Evolutionary conservation across 2,329 filamentous ascomycete species (phyloP).

Genomic region (Lachnellula suecica): DNA sequence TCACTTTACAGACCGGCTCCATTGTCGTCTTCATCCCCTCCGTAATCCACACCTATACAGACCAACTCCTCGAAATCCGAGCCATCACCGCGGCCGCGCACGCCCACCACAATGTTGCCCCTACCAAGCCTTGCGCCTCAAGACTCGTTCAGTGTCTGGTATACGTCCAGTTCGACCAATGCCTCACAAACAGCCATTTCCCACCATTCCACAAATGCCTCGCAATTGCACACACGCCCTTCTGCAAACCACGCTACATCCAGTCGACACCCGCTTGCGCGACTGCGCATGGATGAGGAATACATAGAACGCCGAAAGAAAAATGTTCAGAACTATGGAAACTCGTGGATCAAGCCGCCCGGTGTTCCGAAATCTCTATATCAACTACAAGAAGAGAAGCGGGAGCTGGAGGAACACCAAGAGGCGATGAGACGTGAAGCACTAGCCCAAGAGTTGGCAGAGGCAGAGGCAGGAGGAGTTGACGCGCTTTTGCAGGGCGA

Average conservation of each 20-base stretch:
- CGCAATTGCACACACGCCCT: too few relatives aligned
- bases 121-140: slow-evolving; percentile 68
- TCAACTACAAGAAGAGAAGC: slow-evolving; percentile 84
- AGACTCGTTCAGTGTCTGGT: slow-evolving; percentile 74
- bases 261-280: slow-evolving; percentile 62
- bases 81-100: too few relatives aligned
- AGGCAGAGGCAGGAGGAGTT: slow-evolving; percentile 54
- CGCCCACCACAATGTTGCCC: slow-evolving; percentile 45
- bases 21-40: too few relatives aligned
- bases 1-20: too few relatives aligned
- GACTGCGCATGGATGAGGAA: slow-evolving; percentile 74
- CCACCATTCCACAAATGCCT: too few relatives aligned
- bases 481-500: slow-evolving; percentile 38
- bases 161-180: slow-evolving; percentile 53
- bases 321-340: slow-evolving; percentile 84
- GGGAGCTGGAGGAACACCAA: slow-evolving; percentile 84
- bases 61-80: not conserved
- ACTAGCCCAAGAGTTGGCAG: slow-evolving; percentile 71
- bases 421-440: slow-evolving; percentile 71
- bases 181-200: slow-evolving; percentile 32
- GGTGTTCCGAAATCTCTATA: slow-evolving; percentile 87
- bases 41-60: not conserved
- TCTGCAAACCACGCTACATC: slow-evolving; percentile 45
- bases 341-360: slow-evolving; percentile 85
- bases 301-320: slow-evolving; percentile 73